phyloP scores from a whole-genome alignment of 352 stramenopile genomes.

The Phytophthora rubi region DNA sequence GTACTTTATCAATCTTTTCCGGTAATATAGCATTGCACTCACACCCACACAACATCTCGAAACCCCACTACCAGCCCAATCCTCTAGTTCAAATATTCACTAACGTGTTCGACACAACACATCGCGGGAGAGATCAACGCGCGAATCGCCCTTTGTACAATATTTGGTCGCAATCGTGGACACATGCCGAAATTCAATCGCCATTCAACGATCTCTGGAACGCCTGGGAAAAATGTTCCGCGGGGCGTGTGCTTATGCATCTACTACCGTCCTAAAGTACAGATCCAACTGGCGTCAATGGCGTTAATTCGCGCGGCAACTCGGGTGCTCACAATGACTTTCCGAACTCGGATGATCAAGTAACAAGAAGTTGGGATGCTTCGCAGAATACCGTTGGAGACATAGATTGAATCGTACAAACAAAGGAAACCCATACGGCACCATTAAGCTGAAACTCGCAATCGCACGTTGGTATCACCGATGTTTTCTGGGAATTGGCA shows the following conservation, averaged over 20 bases:
- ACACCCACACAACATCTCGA: no score
- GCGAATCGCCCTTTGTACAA: constrained; percentile 1
- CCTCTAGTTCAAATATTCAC: not conserved
- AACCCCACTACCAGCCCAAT: no score
- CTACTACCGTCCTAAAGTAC: constrained; percentile 8
- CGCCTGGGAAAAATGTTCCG: constrained; percentile 13
- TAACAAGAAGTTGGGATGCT: constrained; percentile 20
- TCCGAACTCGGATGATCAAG: not conserved
- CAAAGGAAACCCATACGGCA: constrained; percentile 20
- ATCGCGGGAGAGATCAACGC: constrained; percentile 12
- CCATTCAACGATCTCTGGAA: constrained; percentile 21
- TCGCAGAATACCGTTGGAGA: constrained; percentile 21
- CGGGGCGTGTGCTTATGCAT: not conserved
- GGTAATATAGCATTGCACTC: no score
- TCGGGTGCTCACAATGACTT: constrained; percentile 16
- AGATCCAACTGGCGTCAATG: constrained; percentile 6
- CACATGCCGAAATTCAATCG: constrained; percentile 14
- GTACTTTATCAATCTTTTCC: no score
- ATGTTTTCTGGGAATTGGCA: constrained; percentile 1
- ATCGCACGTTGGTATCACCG: constrained; percentile 31
- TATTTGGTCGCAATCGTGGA: constrained; percentile 16
- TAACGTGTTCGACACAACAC: constrained; percentile 13
- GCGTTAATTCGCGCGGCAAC: not conserved
- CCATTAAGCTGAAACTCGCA: constrained; percentile 30
- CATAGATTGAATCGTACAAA: constrained; percentile 19